A percentile compares a stretch with the other conserved stretches of the same genome.
Conservation (phyloP, 2,329 filamentous ascomycete genomes). For the Graphilbum ipis-grandicollis region DNA sequence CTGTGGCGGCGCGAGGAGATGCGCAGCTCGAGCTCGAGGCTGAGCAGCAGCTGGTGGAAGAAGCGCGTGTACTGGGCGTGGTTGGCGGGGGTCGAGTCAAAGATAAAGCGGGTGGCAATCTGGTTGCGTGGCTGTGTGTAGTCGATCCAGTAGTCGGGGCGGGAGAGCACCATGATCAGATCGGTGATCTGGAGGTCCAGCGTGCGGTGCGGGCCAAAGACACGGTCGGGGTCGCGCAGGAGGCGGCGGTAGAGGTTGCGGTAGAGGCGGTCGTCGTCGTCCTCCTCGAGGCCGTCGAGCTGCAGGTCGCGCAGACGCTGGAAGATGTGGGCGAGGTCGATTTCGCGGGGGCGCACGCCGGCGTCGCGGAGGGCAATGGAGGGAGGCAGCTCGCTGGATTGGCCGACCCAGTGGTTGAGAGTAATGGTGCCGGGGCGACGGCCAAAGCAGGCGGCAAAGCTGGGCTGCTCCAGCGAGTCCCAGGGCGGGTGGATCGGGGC, state of each 20-base stretch:
- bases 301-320: conserved; percentile 42
- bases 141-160: conserved; percentile 52
- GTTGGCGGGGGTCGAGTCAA: conserved; percentile 38
- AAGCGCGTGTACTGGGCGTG: conserved; percentile 44
- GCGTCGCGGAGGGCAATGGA: conserved; percentile 39
- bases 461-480: conserved; percentile 60
- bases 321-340: conserved; percentile 39
- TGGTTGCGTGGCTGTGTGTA: conserved; percentile 55
- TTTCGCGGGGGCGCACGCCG: conserved; percentile 39
- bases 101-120: conserved; percentile 56
- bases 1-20: conserved; percentile 45
- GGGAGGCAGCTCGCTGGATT: conserved; percentile 37
- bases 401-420: conserved; percentile 49
- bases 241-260: conserved; percentile 49
- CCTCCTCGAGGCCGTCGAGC: conserved; percentile 31
- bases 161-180: conserved; percentile 49
- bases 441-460: conserved; percentile 51
- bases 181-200: conserved; percentile 59
- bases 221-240: conserved; percentile 48
- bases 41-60: conserved; percentile 61
- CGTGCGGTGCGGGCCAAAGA: conserved; percentile 40
- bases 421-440: conserved; percentile 52
- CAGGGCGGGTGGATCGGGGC: conserved; percentile 36
- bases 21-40: conserved; percentile 52
- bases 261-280: conserved; percentile 41